phyloP scores from a whole-genome alignment of 2,329 filamentous ascomycete species.

The Verticillium nubilum region DNA sequence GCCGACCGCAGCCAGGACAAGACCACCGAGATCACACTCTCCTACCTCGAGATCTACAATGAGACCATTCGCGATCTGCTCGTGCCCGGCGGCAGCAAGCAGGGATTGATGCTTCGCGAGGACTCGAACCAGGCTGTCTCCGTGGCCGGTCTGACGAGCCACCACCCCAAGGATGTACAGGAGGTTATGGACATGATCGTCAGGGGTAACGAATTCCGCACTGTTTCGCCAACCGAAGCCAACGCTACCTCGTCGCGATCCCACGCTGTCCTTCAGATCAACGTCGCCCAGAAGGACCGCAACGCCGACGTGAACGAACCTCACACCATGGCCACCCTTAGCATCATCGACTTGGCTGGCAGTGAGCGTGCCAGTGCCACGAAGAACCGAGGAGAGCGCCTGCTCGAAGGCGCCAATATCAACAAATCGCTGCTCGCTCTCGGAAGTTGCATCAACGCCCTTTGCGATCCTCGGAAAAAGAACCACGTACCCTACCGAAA shows the following conservation, averaged over 20 bases:
- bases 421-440: constrained; percentile 95
- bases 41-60: constrained; percentile 98
- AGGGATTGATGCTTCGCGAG: constrained; percentile 85
- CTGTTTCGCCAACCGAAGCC: constrained; percentile 93
- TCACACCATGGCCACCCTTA: constrained; percentile 95
- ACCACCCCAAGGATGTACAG: constrained; percentile 84
- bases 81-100: constrained; percentile 76
- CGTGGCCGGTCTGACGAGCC: constrained; percentile 84
- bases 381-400: constrained; percentile 87
- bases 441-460: constrained; percentile 95
- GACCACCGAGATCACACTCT: constrained; percentile 82
- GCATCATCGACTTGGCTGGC: constrained; percentile 95
- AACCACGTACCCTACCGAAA: constrained; percentile 97
- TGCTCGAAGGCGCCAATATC: constrained; percentile 96
- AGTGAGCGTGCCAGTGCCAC: constrained; percentile 95
- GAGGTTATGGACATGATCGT: constrained; percentile 99
- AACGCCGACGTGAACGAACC: constrained; percentile 91
- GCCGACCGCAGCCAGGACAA: constrained; percentile 82
- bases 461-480: constrained; percentile 86
- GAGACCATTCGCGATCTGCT: constrained; percentile 95
- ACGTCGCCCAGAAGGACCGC: constrained; percentile 87
- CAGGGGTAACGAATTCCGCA: constrained; percentile 86
- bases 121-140: constrained; percentile 91
- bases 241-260: constrained; percentile 97
- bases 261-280: constrained; percentile 95